A percentile compares a stretch with the other conserved stretches of the same genome.
Evolutionary conservation across 2,329 filamentous ascomycete genomes (phyloP).

Genomic region (Stachybotrys chartarum): DNA sequence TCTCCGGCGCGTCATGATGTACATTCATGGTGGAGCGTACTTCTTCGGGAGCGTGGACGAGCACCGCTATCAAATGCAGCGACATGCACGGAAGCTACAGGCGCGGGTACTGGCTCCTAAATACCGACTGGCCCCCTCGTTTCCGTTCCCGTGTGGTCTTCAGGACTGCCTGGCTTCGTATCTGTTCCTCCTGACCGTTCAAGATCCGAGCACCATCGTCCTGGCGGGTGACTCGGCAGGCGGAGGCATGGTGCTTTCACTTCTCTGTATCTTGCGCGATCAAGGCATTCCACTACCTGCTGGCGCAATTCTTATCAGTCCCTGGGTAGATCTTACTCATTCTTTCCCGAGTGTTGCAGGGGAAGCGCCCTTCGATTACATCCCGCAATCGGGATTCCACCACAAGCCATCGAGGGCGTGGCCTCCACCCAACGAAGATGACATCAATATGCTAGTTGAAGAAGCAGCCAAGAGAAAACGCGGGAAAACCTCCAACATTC

Average conservation of each 20-base stretch:
- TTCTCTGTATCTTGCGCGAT: slow-evolving; percentile 77
- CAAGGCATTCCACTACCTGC: slow-evolving; percentile 78
- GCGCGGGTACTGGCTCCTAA: slow-evolving; percentile 80
- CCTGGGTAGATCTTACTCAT: slow-evolving; percentile 93
- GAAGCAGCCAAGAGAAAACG: slow-evolving; percentile 37
- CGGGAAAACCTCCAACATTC: slow-evolving; percentile 10
- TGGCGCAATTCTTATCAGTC: slow-evolving; percentile 83
- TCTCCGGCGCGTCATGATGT: slow-evolving; percentile 76
- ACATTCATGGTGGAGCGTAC: slow-evolving; percentile 90
- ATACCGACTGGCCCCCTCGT: slow-evolving; percentile 87
- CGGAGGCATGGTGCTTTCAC: slow-evolving; percentile 76
- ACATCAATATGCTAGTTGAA: slow-evolving; percentile 49
- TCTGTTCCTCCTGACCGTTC: slow-evolving; percentile 67
- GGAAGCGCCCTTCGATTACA: slow-evolving; percentile 74
- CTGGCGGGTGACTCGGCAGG: slow-evolving; percentile 91
- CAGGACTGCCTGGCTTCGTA: slow-evolving; percentile 88
- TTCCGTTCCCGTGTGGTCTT: slow-evolving; percentile 88
- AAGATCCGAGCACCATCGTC: slow-evolving; percentile 76
- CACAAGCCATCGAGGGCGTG: slow-evolving; percentile 86
- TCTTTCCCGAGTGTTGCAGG: slow-evolving; percentile 85
- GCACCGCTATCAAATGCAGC: slow-evolving; percentile 96
- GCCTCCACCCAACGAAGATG: slow-evolving; percentile 82
- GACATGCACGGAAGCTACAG: slow-evolving; percentile 89
- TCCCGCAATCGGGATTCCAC: slow-evolving; percentile 80
- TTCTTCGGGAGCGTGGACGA: slow-evolving; percentile 95